Evolutionary conservation across 257 asterid genomes (phyloP), one percentile per base, ranked within the genome.

Genomic region (Cinchona pubescens): DNA sequence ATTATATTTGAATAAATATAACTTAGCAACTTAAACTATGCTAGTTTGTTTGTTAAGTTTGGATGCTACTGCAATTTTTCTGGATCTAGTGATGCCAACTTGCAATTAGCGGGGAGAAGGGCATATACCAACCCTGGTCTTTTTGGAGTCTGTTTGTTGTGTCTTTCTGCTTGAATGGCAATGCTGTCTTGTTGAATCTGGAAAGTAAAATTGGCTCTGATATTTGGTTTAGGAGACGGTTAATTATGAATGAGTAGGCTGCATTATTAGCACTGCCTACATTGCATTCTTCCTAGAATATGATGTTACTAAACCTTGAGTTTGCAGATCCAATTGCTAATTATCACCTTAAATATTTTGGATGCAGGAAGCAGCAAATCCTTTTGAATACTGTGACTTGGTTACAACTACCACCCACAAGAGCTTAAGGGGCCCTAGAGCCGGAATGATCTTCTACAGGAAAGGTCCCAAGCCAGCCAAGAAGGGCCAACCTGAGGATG

Each of bases 351-450:
- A 37, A 16, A 71, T 38, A 38, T 69, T 61, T 79, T 53, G 72
- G 53, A 23, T 80, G 67, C 46, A 82, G 89, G 89, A 94, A 94
- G 98, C 97, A 4, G 97, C 97, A 18, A 83, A 92, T 88, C 89
- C 87, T 1, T 83, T 83, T 71, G 87, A 85, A 48, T 83, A 73
- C 11, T 83, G 89, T 81, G 89, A 85, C 19, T 30, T 85, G 55
- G 89, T 83, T 45, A 94, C 98, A 29, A 94, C 98, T 19, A 94
- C 98, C 49, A 94, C 98, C 30, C 98, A 94, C 87, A 94, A 94
- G 90, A 94, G 98, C 82, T 72, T 85, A 71, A 81, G 89, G 56
- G 87, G 87, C 16, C 89, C 97, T 0, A 84, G 98, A 72, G 87
- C 89, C 5, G 89, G 87, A 37, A 85, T 85, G 89, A 83, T 85